Base-by-base conservation (phyloP, 129 eudicot species). In the Solidago caesia region DNA sequence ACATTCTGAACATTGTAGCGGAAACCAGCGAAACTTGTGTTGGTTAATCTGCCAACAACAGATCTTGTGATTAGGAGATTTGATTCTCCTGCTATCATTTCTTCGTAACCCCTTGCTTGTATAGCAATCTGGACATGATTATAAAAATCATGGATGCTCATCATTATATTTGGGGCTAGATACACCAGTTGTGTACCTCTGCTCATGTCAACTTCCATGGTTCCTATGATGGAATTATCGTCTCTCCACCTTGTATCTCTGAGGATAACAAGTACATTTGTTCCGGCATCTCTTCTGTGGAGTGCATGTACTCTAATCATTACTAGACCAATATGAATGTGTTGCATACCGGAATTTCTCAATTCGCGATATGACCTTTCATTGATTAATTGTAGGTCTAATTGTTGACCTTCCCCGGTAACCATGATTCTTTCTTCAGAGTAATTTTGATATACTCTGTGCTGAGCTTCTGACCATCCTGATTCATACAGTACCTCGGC, bases 231-330 rank as follows among this genome's bases (percentile, higher is more conserved):
- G 7, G 21, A 21, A 4, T 16, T 5, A 0, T 7, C 12, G 4
- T 68, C 43, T 25, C 7, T 8, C 73, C 60, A 68, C 2, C 73
- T 47, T 46, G 59, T 68, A 8, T 68, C 73, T 12, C 59, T 8
- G 1, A 68, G 15, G 8, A 68, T 59, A 0, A 68, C 58, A 5
- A 68, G n/a, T 0, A 44, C 59, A 1, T 4, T 21, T 0, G 60
- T 68, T 15, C 59, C 59, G 9, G 21, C 59, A 0, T 10, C n/a
- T 27, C 16, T 25, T 49, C 59, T 11, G 7, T 68, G 73, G 4
- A 68, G 21, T 0, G 73, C 11, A 45, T 68, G 59, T 8, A 68
- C 1, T 1, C 73, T 2, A 1, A 47, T 11, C 59, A 47, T 68
- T 0, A 21, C 21, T 0, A 21, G 0, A 0, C 21, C 21, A 0